A percentile compares a stretch with the other conserved stretches of the same genome.
These are phyloP conservation scores for Myriosclerotinia curreyana DNA, from an alignment of 2,329 filamentous ascomycete species.

Conservation along the genomic window DNA sequence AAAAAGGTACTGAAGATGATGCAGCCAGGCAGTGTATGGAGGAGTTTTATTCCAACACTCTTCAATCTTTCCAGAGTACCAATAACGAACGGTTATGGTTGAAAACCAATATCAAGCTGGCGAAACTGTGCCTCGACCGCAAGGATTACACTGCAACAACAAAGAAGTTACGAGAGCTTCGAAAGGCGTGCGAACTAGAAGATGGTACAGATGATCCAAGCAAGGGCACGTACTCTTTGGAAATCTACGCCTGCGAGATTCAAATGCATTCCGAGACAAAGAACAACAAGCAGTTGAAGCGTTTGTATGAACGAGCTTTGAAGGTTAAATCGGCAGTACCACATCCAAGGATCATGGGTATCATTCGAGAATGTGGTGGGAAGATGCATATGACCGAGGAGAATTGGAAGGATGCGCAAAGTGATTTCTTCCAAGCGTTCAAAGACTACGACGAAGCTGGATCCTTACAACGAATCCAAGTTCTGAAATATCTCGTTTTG, in stretches of 20 bases:
- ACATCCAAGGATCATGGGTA: constrained; percentile 98
- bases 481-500: constrained; percentile 92
- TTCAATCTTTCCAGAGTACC: constrained; percentile 92
- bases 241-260: constrained; percentile 95
- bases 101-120: constrained; percentile 97
- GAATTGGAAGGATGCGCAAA: constrained; percentile 97
- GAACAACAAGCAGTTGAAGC: constrained; percentile 96
- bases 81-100: constrained; percentile 97
- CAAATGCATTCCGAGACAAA: constrained; percentile 97
- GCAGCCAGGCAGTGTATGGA: constrained; percentile 82
- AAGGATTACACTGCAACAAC: constrained; percentile 80
- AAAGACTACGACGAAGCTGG: constrained; percentile 98
- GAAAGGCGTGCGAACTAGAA: constrained; percentile 80
- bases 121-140: constrained; percentile 84
- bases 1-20: constrained; percentile 76
- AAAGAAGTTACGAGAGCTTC: constrained; percentile 82
- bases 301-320: constrained; percentile 85
- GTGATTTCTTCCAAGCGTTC: constrained; percentile 98
- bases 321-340: constrained; percentile 95
- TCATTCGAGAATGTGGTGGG: constrained; percentile 96
- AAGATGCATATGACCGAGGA: constrained; percentile 99
- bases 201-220: constrained; percentile 88
- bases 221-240: constrained; percentile 93
- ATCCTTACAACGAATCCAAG: constrained; percentile 92
- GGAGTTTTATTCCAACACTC: constrained; percentile 88